A percentile compares a stretch with the other conserved stretches of the same genome.
Conservation (phyloP, 78 protist genomes). For the Isochrysis galbana region DNA sequence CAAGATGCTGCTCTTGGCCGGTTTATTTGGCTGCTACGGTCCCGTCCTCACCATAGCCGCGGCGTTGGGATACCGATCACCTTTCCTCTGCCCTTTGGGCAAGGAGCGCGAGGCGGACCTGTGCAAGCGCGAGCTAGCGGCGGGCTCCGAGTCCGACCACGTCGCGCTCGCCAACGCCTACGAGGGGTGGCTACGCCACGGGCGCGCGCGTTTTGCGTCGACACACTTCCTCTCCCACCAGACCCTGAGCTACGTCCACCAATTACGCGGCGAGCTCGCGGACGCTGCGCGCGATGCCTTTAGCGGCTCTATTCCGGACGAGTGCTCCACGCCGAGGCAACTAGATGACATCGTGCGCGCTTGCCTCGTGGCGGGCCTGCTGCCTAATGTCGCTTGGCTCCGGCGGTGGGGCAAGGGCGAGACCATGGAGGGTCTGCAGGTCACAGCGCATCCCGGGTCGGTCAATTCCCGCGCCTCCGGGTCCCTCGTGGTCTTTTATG, state of each 20-base stretch:
- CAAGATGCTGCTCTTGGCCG: slow-evolving; percentile 65
- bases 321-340: neutral
- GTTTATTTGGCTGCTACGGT: slow-evolving; percentile 53
- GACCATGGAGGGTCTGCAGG: neutral
- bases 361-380: neutral
- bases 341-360: neutral
- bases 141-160: slow-evolving; percentile 28
- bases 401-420: slow-evolving; percentile 13
- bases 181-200: neutral
- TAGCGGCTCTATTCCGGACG: neutral
- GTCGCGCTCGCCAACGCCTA: neutral
- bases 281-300: neutral
- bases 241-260: neutral
- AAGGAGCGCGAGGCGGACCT: slow-evolving; percentile 30
- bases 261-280: neutral
- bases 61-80: slow-evolving; percentile 30
- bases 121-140: slow-evolving; percentile 59
- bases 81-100: slow-evolving; percentile 62
- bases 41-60: slow-evolving; percentile 85
- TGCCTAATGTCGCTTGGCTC: neutral
- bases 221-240: neutral
- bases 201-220: neutral
- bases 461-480: neutral
- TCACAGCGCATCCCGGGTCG: neutral
- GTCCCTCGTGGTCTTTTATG: neutral